Conservation (phyloP, 805 yeast species). For the Wickerhamiella brachini region DNA sequence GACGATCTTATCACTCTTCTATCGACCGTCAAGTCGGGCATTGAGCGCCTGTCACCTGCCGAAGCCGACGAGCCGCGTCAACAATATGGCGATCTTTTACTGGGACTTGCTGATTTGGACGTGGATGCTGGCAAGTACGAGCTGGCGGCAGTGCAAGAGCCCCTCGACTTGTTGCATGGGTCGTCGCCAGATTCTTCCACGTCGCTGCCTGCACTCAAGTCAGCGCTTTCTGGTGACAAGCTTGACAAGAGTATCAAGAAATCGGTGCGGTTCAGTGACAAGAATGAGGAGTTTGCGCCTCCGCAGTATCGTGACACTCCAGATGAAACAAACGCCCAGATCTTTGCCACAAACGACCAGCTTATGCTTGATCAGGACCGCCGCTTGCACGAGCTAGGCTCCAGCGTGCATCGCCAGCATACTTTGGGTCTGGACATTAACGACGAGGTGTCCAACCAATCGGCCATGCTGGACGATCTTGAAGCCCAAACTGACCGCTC, state of each 20-base stretch:
- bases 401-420: constrained; percentile 27
- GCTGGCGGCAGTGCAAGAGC: background rate
- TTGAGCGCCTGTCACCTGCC: constrained; percentile 1
- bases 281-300: constrained; percentile 4
- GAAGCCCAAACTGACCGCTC: constrained; percentile 27
- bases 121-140: background rate
- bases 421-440: constrained; percentile 27
- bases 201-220: background rate
- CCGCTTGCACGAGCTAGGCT: constrained; percentile 24
- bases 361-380: constrained; percentile 27
- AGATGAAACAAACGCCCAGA: constrained; percentile 1
- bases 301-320: constrained; percentile 1
- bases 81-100: constrained; percentile 1
- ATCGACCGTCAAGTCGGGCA: constrained; percentile 2
- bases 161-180: background rate
- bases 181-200: background rate
- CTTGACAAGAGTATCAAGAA: background rate
- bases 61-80: constrained; percentile 2
- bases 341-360: constrained; percentile 14
- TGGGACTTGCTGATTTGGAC: background rate
- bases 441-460: constrained; percentile 26
- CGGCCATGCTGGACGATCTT: constrained; percentile 26
- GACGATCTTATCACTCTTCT: constrained; percentile 10
- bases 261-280: constrained; percentile 2
- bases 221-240: background rate